These are phyloP conservation scores for Ichthyophthirius multifiliis DNA, from an alignment of 169 alveolate species.

Conservation along the genomic window DNA sequence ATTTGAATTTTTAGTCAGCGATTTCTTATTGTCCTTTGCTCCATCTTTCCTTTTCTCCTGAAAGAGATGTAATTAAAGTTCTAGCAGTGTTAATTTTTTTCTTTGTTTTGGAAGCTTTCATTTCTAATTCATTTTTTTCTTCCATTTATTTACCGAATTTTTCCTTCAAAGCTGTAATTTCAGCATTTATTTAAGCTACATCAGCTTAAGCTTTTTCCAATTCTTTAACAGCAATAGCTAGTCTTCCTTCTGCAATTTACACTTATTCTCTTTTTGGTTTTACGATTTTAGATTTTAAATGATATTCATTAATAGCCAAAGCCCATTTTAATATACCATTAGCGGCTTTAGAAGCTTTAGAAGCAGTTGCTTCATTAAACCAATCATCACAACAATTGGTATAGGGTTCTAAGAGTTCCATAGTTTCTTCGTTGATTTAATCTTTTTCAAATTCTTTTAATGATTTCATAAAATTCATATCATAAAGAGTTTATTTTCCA, in stretches of 20 bases:
- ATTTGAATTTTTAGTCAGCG: constrained; percentile 86
- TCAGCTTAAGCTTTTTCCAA: constrained; percentile 91
- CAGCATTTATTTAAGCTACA: constrained; percentile 85
- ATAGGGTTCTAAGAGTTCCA: constrained; percentile 94
- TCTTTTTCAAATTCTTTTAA: constrained; percentile 92
- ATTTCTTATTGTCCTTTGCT: constrained; percentile 90
- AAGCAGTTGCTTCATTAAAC: constrained; percentile 88
- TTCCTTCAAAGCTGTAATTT: constrained; percentile 86
- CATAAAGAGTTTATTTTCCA: constrained; percentile 85
- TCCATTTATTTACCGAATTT: constrained; percentile 87
- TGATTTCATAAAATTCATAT: constrained; percentile 84
- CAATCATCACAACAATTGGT: constrained; percentile 80
- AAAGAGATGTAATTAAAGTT: constrained; percentile 90
- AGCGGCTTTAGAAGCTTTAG: constrained; percentile 69
- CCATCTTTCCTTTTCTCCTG: constrained; percentile 95
- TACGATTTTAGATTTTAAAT: constrained; percentile 93
- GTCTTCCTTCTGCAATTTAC: constrained; percentile 89
- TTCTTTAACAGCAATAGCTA: constrained; percentile 88
- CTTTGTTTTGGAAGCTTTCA: constrained; percentile 88
- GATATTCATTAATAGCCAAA: constrained; percentile 92
- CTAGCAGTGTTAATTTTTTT: constrained; percentile 94
- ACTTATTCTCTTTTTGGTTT: constrained; percentile 94
- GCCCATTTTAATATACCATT: constrained; percentile 94
- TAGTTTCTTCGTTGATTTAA: constrained; percentile 95
- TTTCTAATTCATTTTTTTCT: constrained; percentile 90